Base-by-base conservation (phyloP, 306 rosid species). In the Aeschynomene evenia region DNA sequence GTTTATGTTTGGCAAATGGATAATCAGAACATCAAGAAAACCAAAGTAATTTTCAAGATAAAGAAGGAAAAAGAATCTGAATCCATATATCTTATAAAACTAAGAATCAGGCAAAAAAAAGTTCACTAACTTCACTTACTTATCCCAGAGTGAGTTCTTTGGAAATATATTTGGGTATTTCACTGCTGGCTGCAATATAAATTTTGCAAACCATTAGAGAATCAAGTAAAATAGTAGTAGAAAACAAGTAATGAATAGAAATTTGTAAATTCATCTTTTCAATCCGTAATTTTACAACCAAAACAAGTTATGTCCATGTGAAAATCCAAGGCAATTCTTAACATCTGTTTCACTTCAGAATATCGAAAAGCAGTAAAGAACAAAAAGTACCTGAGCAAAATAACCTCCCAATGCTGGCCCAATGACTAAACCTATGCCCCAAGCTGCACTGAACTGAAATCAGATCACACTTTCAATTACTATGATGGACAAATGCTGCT, bases 321-420 rank as follows among this genome's bases (percentile, higher is more conserved):
- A 15, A 39, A 69, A 39, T 22, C n/a, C 4, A 16, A 23, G 46
- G 22, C 14, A 19, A 10, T 43, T 46, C 9, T 13, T 15, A 18
- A 26, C 3, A 61, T 20, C 6, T 18, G 6, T 21, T 61, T 75
- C 31, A 26, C 11, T 29, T 10, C 31, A n/a, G 42, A 31, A n/a
- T n/a, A n/a, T 26, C 26, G 46, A 48, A 29, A 11, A 60, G 31
- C 34, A 29, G 46, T 29, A 29, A 11, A 60, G 31, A 60, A 29
- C 6, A 21, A 63, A 43, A 66, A 23, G 57, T 79, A 85, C 94
- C 90, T 83, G 90, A 13, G 94, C 86, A 31, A 88, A 74, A 73
- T 79, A 79, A 24, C 94, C 94, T 74, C 94, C 94, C 71, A 85
- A 12, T 40, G 91, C 86, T 9, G 91, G 95, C 28, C 91, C 89